Evolutionary conservation across 108 stramenopile genomes (phyloP).

Genomic region (Cylindrotheca closterium): DNA sequence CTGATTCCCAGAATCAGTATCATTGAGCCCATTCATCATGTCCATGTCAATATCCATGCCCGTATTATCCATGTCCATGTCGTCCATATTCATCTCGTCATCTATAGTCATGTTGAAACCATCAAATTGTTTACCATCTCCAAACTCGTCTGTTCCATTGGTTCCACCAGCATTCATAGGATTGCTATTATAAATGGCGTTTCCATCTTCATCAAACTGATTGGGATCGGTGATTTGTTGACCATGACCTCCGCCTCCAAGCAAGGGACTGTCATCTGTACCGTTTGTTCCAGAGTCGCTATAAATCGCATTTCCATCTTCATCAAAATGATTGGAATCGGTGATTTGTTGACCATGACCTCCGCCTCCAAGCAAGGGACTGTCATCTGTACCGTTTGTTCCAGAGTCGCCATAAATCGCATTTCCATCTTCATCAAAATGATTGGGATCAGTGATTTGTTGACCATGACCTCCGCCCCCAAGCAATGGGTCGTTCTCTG

Average conservation of each 20-base stretch:
- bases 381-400: neutral
- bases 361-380: neutral
- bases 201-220: neutral
- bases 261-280: neutral
- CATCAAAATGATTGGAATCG: neutral
- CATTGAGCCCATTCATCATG: no score
- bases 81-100: no score
- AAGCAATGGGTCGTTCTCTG: neutral
- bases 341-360: neutral
- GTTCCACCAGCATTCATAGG: neutral
- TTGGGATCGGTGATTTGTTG: neutral
- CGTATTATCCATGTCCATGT: no score
- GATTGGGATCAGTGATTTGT: neutral
- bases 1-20: no score
- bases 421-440: conserved; percentile 5
- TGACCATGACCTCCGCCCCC: neutral
- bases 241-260: neutral
- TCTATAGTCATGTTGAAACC: no score
- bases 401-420: neutral
- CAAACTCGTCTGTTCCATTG: neutral
- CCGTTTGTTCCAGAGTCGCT: neutral
- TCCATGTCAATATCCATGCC: no score
- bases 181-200: neutral
- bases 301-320: neutral
- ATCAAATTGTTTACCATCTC: no score